Evolutionary conservation across 768 basidiomycete species (phyloP).

Genomic region (Trametes maxima): DNA sequence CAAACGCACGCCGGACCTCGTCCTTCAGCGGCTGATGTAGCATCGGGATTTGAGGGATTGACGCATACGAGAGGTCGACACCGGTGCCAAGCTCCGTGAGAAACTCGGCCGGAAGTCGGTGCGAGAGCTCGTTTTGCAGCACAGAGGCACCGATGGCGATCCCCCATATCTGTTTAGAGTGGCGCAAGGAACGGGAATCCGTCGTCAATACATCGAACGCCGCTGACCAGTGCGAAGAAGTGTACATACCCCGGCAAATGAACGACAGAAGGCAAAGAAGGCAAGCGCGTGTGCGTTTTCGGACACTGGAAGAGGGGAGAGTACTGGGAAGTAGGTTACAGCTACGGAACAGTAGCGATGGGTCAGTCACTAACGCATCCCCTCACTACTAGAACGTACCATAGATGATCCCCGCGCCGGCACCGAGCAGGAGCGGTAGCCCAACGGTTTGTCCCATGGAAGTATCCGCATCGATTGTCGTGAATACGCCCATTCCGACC

Average conservation of each 20-base stretch:
- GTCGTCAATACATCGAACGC: neutral
- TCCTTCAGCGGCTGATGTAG: slow-evolving; percentile 29
- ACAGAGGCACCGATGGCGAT: slow-evolving; percentile 40
- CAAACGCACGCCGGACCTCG: slow-evolving; percentile 37
- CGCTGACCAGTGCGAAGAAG: too few relatives aligned
- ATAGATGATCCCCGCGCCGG: slow-evolving; percentile 5
- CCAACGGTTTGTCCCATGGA: neutral
- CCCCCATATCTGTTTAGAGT: slow-evolving; percentile 35
- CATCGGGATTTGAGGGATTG: slow-evolving; percentile 34
- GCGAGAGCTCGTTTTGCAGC: slow-evolving; percentile 41
- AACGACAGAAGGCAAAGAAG: slow-evolving; percentile 32
- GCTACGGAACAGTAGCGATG: slow-evolving; percentile 2
- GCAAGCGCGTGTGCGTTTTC: slow-evolving; percentile 39
- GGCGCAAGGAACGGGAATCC: neutral
- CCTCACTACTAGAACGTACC: too few relatives aligned
- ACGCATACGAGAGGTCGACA: slow-evolving; percentile 38
- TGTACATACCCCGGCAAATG: slow-evolving; percentile 26
- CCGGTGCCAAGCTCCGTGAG: slow-evolving; percentile 29
- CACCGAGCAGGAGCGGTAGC: slow-evolving; percentile 1
- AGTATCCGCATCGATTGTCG: slow-evolving; percentile 26
- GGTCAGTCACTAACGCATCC: too few relatives aligned
- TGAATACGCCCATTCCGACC: slow-evolving; percentile 39
- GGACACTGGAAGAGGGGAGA: slow-evolving; percentile 29
- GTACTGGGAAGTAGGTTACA: slow-evolving; percentile 25
- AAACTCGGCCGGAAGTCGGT: slow-evolving; percentile 35